A percentile compares a stretch with the other conserved stretches of the same genome.
phyloP scores from a whole-genome alignment of 805 yeast species.

The Yamadazyma philogaea region DNA sequence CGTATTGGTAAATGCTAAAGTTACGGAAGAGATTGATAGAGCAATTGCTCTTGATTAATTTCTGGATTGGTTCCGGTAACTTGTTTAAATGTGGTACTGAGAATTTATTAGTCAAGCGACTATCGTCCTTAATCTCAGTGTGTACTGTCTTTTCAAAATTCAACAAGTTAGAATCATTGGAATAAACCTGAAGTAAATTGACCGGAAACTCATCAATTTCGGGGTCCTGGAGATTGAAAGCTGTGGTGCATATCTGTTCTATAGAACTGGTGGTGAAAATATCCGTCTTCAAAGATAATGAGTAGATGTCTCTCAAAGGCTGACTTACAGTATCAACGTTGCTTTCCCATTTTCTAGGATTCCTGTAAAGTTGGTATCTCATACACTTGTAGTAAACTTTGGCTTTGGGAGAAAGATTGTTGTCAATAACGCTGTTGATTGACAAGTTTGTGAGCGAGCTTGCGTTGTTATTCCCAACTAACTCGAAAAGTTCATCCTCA shows the following conservation, averaged over 20 bases:
- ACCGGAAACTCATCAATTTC: conserved; percentile 33
- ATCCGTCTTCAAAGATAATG: conserved; percentile 31
- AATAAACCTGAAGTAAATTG: conserved; percentile 26
- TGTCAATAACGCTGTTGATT: conserved; percentile 26
- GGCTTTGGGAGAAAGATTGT: conserved; percentile 26
- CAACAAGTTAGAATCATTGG: conserved; percentile 40
- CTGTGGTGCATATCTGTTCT: conserved; percentile 4
- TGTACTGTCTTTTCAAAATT: conserved; percentile 29
- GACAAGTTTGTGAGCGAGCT: conserved; percentile 27
- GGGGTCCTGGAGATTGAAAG: conserved; percentile 13
- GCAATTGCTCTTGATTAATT: conserved; percentile 26
- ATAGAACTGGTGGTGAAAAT: conserved; percentile 28
- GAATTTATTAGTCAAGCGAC: conserved; percentile 21
- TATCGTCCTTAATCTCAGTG: conserved; percentile 26
- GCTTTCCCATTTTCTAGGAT: conserved; percentile 7
- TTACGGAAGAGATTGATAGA: conserved; percentile 33
- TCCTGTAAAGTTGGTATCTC: conserved; percentile 7
- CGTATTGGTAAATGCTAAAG: conserved; percentile 34
- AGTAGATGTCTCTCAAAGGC: conserved; percentile 29
- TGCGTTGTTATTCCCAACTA: conserved; percentile 15
- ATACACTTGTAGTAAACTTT: conserved; percentile 26
- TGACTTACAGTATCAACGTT: conserved; percentile 13
- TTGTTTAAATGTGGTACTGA: conserved; percentile 22
- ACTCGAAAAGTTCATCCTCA: conserved; percentile 16
- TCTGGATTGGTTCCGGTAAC: conserved; percentile 35